phyloP scores from a whole-genome alignment of 805 yeast genomes.

The Cyberlindnera suaveolens region DNA sequence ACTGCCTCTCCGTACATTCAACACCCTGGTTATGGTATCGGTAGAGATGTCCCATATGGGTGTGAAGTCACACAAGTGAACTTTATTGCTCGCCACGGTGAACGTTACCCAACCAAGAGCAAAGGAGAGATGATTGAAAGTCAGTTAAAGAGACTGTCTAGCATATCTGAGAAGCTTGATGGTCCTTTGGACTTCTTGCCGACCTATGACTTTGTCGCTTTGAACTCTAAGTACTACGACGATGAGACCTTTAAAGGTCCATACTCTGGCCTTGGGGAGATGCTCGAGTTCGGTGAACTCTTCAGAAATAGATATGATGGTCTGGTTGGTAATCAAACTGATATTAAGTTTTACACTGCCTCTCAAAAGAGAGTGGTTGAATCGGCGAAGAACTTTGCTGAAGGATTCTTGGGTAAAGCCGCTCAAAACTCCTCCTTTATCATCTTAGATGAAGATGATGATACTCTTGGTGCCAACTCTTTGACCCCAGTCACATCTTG shows the following conservation, averaged over 20 bases:
- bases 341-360: conserved; percentile 48
- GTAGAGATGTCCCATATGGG: conserved; percentile 42
- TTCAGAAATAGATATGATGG: conserved; percentile 44
- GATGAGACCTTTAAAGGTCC: conserved; percentile 45
- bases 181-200: conserved; percentile 24
- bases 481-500: conserved; percentile 42
- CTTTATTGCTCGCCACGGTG: conserved; percentile 51
- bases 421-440: conserved; percentile 37
- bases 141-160: not conserved
- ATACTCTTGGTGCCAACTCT: conserved; percentile 48
- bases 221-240: conserved; percentile 36
- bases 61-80: conserved; percentile 52
- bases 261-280: conserved; percentile 48
- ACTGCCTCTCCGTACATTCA: conserved; percentile 50
- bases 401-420: conserved; percentile 39
- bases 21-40: conserved; percentile 46
- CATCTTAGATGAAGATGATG: conserved; percentile 39
- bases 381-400: conserved; percentile 49
- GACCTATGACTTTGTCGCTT: conserved; percentile 39
- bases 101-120: conserved; percentile 39
- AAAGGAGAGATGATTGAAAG: not conserved
- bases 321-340: conserved; percentile 26
- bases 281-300: conserved; percentile 41
- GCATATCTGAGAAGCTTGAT: conserved; percentile 6
- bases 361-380: conserved; percentile 49